phyloP scores from a whole-genome alignment of 352 stramenopile species.

The Pythium folliculosum region DNA sequence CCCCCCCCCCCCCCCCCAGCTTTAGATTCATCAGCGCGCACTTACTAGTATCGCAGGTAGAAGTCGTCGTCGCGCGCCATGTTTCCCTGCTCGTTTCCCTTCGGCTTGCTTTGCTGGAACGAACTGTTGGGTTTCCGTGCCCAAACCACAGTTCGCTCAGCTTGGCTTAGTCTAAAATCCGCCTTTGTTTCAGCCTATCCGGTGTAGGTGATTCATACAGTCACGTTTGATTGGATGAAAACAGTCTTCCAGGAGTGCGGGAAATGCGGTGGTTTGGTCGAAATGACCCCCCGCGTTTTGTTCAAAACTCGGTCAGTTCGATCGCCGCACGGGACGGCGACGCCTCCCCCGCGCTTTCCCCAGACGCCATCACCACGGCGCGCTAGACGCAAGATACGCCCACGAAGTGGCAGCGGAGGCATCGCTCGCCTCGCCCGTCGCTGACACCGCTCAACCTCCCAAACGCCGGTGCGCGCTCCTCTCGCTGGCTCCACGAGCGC shows the following conservation, averaged over 20 bases:
- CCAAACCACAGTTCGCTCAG: not conserved
- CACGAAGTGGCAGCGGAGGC: not conserved
- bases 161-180: not conserved
- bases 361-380: not conserved
- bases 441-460: no score
- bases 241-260: not conserved
- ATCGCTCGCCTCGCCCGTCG: not conserved
- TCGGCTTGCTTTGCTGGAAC: not conserved
- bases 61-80: slow-evolving; percentile 83
- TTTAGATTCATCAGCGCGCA: not conserved
- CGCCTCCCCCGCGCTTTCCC: slow-evolving; percentile 8
- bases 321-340: slow-evolving; percentile 4
- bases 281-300: slow-evolving; percentile 25
- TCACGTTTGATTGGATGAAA: slow-evolving; percentile 26
- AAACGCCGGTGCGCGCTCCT: no score
- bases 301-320: slow-evolving; percentile 23
- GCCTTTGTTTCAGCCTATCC: not conserved
- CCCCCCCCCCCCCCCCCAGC: no score
- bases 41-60: slow-evolving; percentile 89
- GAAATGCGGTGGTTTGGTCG: slow-evolving; percentile 30
- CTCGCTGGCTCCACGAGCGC: no score
- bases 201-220: not conserved
- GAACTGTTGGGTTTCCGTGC: slow-evolving; percentile 9
- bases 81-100: slow-evolving; percentile 6
- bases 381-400: not conserved